Evolutionary conservation across 2,329 filamentous ascomycete species (phyloP), one percentile per base, ranked within the genome.

Genomic region (Chalaropsis thielavioides): DNA sequence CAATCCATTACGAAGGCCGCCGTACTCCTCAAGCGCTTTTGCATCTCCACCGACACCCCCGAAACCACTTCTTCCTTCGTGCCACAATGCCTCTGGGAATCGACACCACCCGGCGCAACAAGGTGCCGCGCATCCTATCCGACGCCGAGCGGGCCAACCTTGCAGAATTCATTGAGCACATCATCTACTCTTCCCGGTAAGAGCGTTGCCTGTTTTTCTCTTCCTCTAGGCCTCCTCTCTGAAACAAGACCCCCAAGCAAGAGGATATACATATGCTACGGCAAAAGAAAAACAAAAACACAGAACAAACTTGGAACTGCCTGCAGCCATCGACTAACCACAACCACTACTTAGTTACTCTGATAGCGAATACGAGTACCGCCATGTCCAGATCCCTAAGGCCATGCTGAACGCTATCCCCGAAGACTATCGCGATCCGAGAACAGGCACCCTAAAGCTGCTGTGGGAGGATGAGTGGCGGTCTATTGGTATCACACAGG

Each of bases 391-490:
- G 76, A 84, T 99, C 38, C 94, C 94, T 54, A 99, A 99, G 78
- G 87, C 90, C 70, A 99, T 99, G 94, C 85, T 99, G 69, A 97
- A 97, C 77, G 88, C 84, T 49, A 97, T 99, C 70, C 94, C 94
- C 22, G 87, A 92, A 74, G 92, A 96, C 69, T 96, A 96, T 76
- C 92, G 95, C 73, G 92, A 96, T 75, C 82, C 85, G 62, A 79
- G 84, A 63, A 90, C 95, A 76, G 94, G 94, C 68, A 97, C 92
- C 5, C 78, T 99, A 75, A 99, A 97, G 79, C 79, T 99, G 70
- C 78, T 99, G 68, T 96, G 92, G 92, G 94, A 99, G 76, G 92
- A 97, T 70, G 94, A 99, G 78, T 99, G 94, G 94, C 86, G 94
- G 76, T 91, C 88, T 43, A 82, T 99, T 72, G 94, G 94, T 62